Evolutionary conservation across 768 basidiomycete species (phyloP), one percentile per base, ranked within the genome.

Genomic region (Agaricus sinodeliciosus): DNA sequence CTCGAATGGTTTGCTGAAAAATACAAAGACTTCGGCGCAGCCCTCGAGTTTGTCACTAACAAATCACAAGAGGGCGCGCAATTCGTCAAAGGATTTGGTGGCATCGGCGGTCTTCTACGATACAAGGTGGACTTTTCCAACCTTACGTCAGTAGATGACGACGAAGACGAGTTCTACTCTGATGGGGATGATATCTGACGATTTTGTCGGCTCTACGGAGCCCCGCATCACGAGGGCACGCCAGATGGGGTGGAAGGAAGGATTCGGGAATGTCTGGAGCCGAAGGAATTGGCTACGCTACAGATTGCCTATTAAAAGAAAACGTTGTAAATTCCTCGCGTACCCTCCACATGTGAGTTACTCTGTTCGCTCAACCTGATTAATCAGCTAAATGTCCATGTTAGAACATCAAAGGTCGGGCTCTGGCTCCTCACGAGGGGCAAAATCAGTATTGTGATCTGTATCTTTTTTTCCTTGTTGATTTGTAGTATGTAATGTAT

Each of bases 1-100:
- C 82, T 99, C 55, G 96, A 99, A 68, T 98, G 96, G 96, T 93
- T 98, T 67, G 87, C 96, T 42, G 96, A 98, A 67, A 93, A 94
- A 66, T 99, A 98, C 78, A 94, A 91, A 68, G 92, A 95, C 39
- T 98, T 97, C 65, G 96, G 95, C 57, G 91, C 95, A 48, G 85
- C 86, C 60, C 84, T 97, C 56, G 93, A 94, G 72, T 97, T 98
- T 65, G 85, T 98, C 41, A 95, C 94, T 58, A 94, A 97, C 72
- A 83, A 87, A 49, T 94, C 93, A 7, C 95, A 97, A 67, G 95
- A 99, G 67, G 95, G 95, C 28, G 90, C 91, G 31, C 94, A 97
- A 67, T 98, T 96, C 73, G 93, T 95, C 62, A 95, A 94, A 67
- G 95, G 95, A 39, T 98, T 99, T 62, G 95, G 95, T 69, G 95